Percentiles rank a stretch among this genome's conserved stretches.
Conservation (phyloP, 345 rosid genomes). For the Boechera stricta region DNA sequence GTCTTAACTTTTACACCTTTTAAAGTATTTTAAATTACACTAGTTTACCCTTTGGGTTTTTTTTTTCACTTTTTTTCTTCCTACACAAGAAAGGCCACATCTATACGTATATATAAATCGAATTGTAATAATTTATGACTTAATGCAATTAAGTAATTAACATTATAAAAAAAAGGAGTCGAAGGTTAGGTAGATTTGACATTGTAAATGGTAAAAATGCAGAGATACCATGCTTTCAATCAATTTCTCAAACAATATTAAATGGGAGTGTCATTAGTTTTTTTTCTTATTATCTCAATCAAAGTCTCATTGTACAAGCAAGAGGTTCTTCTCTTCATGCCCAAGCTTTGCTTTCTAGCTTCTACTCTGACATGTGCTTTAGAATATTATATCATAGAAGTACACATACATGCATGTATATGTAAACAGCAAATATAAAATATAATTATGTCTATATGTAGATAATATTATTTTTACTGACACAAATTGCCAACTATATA, state of each 20-base stretch:
- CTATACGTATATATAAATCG: not conserved
- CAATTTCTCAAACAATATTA: not conserved
- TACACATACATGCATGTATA: constrained; percentile 45
- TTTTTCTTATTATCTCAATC: constrained; percentile 11
- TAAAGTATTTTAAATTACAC: constrained; percentile 19
- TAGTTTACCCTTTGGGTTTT: not conserved
- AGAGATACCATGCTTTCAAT: not conserved
- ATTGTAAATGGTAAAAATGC: not conserved
- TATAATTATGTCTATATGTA: not conserved
- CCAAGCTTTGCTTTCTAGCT: constrained; percentile 67
- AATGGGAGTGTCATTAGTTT: not conserved
- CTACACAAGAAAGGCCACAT: not conserved
- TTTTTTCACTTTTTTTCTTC: constrained; percentile 2
- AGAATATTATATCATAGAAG: constrained; percentile 38
- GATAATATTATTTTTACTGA: constrained; percentile 55
- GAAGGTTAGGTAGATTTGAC: not conserved
- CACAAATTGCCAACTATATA: constrained; percentile 75
- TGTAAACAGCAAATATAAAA: not conserved
- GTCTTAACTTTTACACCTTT: constrained; percentile 42
- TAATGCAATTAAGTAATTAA: not conserved
- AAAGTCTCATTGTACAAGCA: constrained; percentile 46
- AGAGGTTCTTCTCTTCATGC: constrained; percentile 76
- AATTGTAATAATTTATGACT: not conserved
- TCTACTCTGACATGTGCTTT: constrained; percentile 54
- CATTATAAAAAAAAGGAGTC: not conserved